Conservation (phyloP, 495 filamentous ascomycete species). For the Aspergillus sclerotioniger region DNA sequence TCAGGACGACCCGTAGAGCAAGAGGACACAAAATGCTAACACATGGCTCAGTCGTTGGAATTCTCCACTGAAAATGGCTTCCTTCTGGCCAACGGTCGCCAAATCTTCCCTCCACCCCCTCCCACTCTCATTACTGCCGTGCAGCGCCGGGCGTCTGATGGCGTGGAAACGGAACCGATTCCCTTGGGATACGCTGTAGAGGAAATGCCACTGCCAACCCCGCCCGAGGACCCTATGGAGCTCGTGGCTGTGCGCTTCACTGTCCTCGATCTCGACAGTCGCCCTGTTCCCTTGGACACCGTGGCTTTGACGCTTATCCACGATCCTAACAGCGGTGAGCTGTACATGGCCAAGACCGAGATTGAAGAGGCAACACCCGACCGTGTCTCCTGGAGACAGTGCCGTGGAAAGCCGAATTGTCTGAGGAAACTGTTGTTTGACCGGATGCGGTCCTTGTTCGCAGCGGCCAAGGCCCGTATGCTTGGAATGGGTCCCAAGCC, state of each 20-base stretch:
- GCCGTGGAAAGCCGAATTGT: constrained; percentile 41
- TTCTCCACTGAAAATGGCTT: constrained; percentile 42
- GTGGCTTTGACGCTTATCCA: constrained; percentile 44
- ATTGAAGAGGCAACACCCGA: constrained; percentile 38
- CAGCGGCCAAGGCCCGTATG: constrained; percentile 40
- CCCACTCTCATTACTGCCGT: constrained; percentile 35
- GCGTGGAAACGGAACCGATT: constrained; percentile 35
- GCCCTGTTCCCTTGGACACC: constrained; percentile 50
- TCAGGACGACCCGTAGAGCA: not conserved
- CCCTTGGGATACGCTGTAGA: constrained; percentile 45
- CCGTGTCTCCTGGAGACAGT: constrained; percentile 39
- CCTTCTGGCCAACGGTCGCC: constrained; percentile 46
- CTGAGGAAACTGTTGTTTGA: constrained; percentile 37
- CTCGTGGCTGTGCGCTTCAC: constrained; percentile 44
- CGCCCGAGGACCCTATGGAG: constrained; percentile 31
- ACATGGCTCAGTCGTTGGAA: constrained; percentile 32
- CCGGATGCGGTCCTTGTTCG: constrained; percentile 39
- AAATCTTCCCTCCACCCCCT: constrained; percentile 48
- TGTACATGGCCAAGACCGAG: constrained; percentile 37
- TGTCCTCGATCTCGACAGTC: constrained; percentile 48
- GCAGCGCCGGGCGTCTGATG: constrained; percentile 35
- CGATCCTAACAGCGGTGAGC: constrained; percentile 28
- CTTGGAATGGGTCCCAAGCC: constrained; percentile 30
- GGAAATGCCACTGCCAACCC: constrained; percentile 33
- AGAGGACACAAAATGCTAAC: constrained; percentile 11